Conservation (phyloP, 768 basidiomycete species). For the Imleria badia region DNA sequence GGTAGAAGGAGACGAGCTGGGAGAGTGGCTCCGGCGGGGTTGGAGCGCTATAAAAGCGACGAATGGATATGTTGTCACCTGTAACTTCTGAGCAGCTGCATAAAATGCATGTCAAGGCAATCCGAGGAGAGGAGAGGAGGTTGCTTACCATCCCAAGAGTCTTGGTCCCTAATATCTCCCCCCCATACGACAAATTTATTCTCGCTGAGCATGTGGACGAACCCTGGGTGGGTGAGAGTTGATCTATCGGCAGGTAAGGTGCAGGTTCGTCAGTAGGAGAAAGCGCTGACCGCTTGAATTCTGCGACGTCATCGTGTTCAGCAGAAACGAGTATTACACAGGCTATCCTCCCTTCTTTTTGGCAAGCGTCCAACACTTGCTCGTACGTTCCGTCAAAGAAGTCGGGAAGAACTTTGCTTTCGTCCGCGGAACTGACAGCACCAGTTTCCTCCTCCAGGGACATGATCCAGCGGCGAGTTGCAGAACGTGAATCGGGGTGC, state of each 20-base stretch:
- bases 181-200: slow-evolving; percentile 89
- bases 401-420: slow-evolving; percentile 64
- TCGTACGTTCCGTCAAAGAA: slow-evolving; percentile 85
- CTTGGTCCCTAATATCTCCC: slow-evolving; percentile 80
- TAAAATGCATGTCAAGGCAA: background rate
- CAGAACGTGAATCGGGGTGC: slow-evolving; percentile 45
- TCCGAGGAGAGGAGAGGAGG: background rate
- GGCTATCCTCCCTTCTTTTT: slow-evolving; percentile 69
- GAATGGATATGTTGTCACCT: slow-evolving; percentile 90
- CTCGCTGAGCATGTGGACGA: slow-evolving; percentile 67
- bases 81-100: slow-evolving; percentile 65
- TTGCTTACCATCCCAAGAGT: slow-evolving; percentile 70
- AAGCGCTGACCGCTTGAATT: slow-evolving; percentile 72
- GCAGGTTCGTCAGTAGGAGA: background rate
- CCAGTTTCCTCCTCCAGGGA: slow-evolving; percentile 86
- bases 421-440: slow-evolving; percentile 48
- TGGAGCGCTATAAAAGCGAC: slow-evolving; percentile 90
- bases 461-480: slow-evolving; percentile 73
- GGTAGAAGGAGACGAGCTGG: slow-evolving; percentile 34
- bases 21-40: slow-evolving; percentile 49
- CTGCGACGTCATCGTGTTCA: slow-evolving; percentile 86
- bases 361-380: slow-evolving; percentile 65
- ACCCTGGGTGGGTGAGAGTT: slow-evolving; percentile 70
- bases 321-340: slow-evolving; percentile 83
- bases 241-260: slow-evolving; percentile 39